Percentiles rank a stretch among this genome's conserved stretches.
These are phyloP conservation scores for Nemania serpens DNA, from an alignment of 2,329 filamentous ascomycete genomes.

Conservation along the genomic window DNA sequence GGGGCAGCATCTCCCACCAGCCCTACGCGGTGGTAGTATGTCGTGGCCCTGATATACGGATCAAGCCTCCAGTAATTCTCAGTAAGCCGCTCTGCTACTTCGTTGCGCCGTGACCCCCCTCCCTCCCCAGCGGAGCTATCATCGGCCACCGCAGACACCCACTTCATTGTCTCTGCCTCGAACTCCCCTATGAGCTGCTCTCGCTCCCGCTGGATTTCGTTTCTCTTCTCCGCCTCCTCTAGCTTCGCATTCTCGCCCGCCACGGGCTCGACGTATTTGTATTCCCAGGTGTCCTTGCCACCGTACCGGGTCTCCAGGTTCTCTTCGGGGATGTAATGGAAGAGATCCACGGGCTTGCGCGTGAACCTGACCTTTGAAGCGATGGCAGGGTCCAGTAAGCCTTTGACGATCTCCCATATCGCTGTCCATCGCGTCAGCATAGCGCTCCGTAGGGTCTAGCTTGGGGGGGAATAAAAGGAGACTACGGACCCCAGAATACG, in stretches of 20 bases:
- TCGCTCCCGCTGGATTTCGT: conserved; percentile 16
- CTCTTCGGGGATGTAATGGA: conserved; percentile 19
- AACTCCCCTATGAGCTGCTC: conserved; percentile 18
- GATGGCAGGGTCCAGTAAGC: conserved; percentile 27
- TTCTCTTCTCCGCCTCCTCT: conserved; percentile 10
- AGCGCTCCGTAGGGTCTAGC: too few relatives aligned
- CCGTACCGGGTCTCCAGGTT: conserved; percentile 21
- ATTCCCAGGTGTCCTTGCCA: conserved; percentile 26
- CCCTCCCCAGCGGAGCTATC: neutral
- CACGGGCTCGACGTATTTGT: conserved; percentile 25
- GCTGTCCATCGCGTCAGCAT: conserved; percentile 7
- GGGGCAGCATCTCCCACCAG: neutral
- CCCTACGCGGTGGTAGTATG: conserved; percentile 19
- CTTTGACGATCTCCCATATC: conserved; percentile 26
- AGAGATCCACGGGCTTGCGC: conserved; percentile 20
- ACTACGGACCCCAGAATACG: conserved; percentile 27
- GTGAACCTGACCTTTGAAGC: conserved; percentile 30
- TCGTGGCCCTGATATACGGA: conserved; percentile 27
- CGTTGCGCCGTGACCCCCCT: neutral
- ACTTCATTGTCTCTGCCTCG: conserved; percentile 16
- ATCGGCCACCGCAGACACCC: conserved; percentile 3
- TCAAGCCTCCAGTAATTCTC: conserved; percentile 26
- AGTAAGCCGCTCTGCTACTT: conserved; percentile 12
- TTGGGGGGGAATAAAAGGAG: neutral
- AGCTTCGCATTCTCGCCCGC: conserved; percentile 21